These are phyloP conservation scores for Oryza meyeriana DNA, from an alignment of 176 grass and related monocot species.

Conservation along the genomic window DNA sequence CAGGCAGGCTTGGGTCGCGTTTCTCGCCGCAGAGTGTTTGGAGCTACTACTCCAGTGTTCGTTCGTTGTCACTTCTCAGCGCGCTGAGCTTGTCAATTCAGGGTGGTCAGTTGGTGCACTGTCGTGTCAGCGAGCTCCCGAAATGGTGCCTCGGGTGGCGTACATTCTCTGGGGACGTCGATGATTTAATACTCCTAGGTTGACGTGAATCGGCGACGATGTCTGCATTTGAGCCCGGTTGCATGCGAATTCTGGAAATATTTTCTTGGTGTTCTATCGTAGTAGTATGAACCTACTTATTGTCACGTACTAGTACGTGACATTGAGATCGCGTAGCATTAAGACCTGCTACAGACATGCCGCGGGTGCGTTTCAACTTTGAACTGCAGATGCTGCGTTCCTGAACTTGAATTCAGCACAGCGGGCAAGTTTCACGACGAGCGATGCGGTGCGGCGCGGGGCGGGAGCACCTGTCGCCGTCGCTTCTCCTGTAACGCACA, in stretches of 20 bases:
- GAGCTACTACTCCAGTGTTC: background rate
- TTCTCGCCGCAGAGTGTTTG: background rate
- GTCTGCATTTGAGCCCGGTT: background rate
- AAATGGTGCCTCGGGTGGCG: background rate
- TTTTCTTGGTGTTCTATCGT: background rate
- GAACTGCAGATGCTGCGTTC: background rate
- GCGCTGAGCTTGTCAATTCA: background rate
- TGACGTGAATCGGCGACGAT: background rate
- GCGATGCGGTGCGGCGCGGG: background rate
- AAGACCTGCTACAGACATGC: constrained; percentile 1
- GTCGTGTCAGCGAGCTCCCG: background rate
- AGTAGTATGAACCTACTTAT: too few relatives aligned
- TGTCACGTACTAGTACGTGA: background rate
- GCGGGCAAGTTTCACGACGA: background rate
- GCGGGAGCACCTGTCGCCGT: background rate
- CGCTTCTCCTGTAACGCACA: background rate
- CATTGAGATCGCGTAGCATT: background rate
- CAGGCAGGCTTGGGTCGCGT: background rate
- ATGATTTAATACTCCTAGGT: background rate
- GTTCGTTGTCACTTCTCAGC: background rate
- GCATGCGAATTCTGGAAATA: background rate
- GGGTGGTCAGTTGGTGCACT: background rate
- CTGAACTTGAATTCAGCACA: background rate
- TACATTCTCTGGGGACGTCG: background rate
- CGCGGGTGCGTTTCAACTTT: background rate